A percentile compares a stretch with the other conserved stretches of the same genome.
Evolutionary conservation across 176 grass and related monocot species (phyloP).

Genomic region (Cenchrus purpureus): DNA sequence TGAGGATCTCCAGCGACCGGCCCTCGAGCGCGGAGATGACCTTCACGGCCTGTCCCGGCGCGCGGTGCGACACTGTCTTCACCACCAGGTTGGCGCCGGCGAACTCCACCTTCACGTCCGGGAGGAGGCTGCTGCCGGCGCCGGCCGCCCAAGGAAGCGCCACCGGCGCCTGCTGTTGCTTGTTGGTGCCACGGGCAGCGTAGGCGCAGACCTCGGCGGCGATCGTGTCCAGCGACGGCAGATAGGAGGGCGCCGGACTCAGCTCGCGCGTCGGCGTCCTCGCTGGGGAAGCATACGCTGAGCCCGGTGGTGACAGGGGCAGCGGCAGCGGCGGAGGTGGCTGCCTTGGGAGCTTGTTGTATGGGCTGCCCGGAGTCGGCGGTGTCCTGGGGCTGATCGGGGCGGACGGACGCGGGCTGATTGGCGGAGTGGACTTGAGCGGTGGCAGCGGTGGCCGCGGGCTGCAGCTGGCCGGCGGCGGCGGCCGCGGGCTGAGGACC

Average conservation of each 20-base stretch:
- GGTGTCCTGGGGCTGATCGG: constrained; percentile 90
- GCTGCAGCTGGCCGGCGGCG: constrained; percentile 43
- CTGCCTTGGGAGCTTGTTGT: constrained; percentile 52
- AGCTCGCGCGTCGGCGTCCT: constrained; percentile 35
- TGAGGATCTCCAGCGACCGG: constrained; percentile 77
- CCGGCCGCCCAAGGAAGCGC: background rate
- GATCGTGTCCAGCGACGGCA: constrained; percentile 47
- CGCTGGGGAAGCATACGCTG: constrained; percentile 44
- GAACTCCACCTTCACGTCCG: constrained; percentile 90
- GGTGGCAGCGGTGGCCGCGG: constrained; percentile 35
- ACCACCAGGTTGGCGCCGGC: constrained; percentile 81
- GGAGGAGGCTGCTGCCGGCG: background rate
- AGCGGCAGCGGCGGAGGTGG: background rate
- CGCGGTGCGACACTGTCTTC: constrained; percentile 72
- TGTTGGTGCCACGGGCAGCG: background rate
- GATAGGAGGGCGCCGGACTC: background rate
- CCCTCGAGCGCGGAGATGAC: constrained; percentile 78
- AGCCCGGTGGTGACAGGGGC: background rate
- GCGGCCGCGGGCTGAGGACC: constrained; percentile 57
- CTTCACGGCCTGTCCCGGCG: constrained; percentile 70
- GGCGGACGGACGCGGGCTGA: constrained; percentile 50
- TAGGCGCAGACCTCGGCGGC: constrained; percentile 49
- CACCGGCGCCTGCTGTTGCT: background rate
- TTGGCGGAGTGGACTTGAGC: constrained; percentile 52
- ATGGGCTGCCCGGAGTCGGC: constrained; percentile 70